These are phyloP conservation scores for Aspergillus sclerotialis DNA, from an alignment of 2,329 filamentous ascomycete species.

Conservation along the genomic window DNA sequence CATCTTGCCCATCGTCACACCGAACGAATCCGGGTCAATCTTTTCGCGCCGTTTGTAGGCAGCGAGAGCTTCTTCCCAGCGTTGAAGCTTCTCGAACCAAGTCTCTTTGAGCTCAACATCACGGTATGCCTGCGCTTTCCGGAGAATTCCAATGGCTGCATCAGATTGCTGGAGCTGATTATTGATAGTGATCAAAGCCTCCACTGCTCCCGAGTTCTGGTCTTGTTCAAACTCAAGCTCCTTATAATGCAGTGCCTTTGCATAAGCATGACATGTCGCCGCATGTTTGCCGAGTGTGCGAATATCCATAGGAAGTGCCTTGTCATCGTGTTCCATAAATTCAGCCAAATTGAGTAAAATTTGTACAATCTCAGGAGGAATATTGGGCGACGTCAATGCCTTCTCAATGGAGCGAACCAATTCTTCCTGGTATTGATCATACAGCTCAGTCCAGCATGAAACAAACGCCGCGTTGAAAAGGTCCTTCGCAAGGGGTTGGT, in stretches of 20 bases:
- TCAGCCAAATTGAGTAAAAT: slow-evolving; percentile 92
- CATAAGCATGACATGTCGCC: slow-evolving; percentile 93
- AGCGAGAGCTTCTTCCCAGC: slow-evolving; percentile 93
- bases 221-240: slow-evolving; percentile 97
- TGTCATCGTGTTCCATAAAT: slow-evolving; percentile 99
- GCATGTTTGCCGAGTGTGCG: slow-evolving; percentile 89
- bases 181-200: slow-evolving; percentile 98
- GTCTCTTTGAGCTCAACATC: slow-evolving; percentile 96
- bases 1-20: slow-evolving; percentile 99
- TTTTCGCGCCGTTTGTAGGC: slow-evolving; percentile 84
- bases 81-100: slow-evolving; percentile 97
- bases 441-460: slow-evolving; percentile 97
- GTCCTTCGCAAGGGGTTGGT: slow-evolving; percentile 83
- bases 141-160: slow-evolving; percentile 92
- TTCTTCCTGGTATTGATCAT: slow-evolving; percentile 95
- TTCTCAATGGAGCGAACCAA: slow-evolving; percentile 92
- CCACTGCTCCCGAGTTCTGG: slow-evolving; percentile 89
- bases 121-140: slow-evolving; percentile 90
- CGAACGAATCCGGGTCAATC: slow-evolving; percentile 70
- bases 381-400: slow-evolving; percentile 89
- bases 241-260: slow-evolving; percentile 97
- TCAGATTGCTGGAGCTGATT: slow-evolving; percentile 98
- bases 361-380: slow-evolving; percentile 90
- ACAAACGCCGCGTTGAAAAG: slow-evolving; percentile 99
- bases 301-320: slow-evolving; percentile 95